These are phyloP conservation scores for Epichloe festucae DNA, from an alignment of 2,329 filamentous ascomycete genomes.

Conservation along the genomic window DNA sequence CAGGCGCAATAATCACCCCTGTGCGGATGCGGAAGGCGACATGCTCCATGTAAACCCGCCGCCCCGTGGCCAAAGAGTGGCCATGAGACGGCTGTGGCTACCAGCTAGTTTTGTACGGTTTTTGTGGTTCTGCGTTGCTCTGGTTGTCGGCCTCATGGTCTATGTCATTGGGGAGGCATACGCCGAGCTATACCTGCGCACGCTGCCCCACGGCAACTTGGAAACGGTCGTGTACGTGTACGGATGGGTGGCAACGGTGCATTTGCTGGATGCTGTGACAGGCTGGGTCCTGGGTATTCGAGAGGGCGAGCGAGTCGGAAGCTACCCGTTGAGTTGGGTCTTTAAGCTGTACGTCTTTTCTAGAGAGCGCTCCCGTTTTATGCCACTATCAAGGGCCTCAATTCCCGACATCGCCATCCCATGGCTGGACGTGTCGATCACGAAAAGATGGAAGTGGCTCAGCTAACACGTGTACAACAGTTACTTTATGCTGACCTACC, in stretches of 20 bases:
- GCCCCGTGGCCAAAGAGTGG: slow-evolving; percentile 19
- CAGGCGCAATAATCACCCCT: slow-evolving; percentile 14
- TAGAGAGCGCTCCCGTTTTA: not conserved
- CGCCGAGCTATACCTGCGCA: slow-evolving; percentile 54
- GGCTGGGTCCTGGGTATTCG: slow-evolving; percentile 55
- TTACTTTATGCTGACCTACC: slow-evolving; percentile 57
- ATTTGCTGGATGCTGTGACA: slow-evolving; percentile 49
- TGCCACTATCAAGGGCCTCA: not conserved
- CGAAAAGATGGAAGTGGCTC: not conserved
- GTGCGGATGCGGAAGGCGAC: slow-evolving; percentile 26
- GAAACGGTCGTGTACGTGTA: slow-evolving; percentile 60
- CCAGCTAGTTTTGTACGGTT: slow-evolving; percentile 56
- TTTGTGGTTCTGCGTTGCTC: slow-evolving; percentile 54
- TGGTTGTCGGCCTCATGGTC: slow-evolving; percentile 49
- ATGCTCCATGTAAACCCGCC: slow-evolving; percentile 14
- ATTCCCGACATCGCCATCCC: not conserved
- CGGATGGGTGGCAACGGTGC: slow-evolving; percentile 55
- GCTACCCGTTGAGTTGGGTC: slow-evolving; percentile 57
- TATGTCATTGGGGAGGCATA: slow-evolving; percentile 58
- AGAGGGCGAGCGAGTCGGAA: slow-evolving; percentile 53
- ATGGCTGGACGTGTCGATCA: not conserved
- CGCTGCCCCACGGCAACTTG: slow-evolving; percentile 50
- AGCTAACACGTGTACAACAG: slow-evolving; percentile 17
- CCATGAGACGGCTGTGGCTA: slow-evolving; percentile 41
- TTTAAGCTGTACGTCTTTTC: slow-evolving; percentile 47